phyloP scores from a whole-genome alignment of 148 eudicot genomes.

The Chenopodium suecicum region DNA sequence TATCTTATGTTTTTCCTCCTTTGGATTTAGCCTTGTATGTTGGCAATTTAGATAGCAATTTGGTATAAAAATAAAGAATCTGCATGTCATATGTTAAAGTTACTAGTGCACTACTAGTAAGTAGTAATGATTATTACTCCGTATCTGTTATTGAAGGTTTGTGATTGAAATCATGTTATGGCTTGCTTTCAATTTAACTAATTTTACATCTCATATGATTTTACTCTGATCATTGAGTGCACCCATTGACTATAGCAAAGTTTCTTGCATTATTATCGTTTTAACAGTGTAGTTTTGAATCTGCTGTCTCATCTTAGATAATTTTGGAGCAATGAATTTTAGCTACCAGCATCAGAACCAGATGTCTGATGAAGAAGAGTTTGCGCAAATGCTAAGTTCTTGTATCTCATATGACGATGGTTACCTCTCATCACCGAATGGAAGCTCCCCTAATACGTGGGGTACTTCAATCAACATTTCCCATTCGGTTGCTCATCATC shows the following conservation, averaged over 20 bases:
- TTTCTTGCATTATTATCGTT: background rate
- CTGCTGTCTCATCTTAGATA: slow-evolving; percentile 22
- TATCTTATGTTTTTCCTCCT: background rate
- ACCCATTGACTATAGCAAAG: background rate
- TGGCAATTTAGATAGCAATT: too few relatives aligned
- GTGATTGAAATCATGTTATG: background rate
- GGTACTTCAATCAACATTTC: slow-evolving; percentile 12
- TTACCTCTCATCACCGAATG: slow-evolving; percentile 8
- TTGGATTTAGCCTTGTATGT: background rate
- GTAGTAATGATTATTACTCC: background rate
- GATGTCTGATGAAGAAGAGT: background rate
- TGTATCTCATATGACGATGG: slow-evolving; percentile 17
- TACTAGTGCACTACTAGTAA: background rate
- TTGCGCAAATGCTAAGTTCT: slow-evolving; percentile 15
- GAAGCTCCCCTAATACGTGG: slow-evolving; percentile 6
- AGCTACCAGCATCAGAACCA: slow-evolving; percentile 20
- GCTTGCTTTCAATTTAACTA: background rate
- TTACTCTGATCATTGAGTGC: background rate
- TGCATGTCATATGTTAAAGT: background rate
- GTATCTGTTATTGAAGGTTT: background rate
- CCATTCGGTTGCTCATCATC: slow-evolving; percentile 11
- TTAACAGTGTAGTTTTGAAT: background rate
- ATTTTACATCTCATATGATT: background rate
- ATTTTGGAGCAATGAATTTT: slow-evolving; percentile 17
- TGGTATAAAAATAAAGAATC: background rate